Evolutionary conservation across 345 rosid genomes (phyloP), one percentile per base, ranked within the genome.

Genomic region (Sapria himalayana): DNA sequence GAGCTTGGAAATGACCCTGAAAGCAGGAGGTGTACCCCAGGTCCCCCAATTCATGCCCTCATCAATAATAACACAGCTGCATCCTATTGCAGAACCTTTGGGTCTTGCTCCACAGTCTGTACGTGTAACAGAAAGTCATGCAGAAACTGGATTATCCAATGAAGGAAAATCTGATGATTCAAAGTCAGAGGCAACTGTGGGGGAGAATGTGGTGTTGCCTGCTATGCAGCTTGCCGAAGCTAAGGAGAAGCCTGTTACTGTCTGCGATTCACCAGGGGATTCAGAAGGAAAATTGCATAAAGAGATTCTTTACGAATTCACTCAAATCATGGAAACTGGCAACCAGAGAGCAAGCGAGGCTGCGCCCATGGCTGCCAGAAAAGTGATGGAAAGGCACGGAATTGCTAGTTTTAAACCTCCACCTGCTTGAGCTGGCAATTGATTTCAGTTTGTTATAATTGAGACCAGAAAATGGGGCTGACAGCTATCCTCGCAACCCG

Each of bases 361-460:
- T 13, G 98, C 98, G 0, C 72, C 98, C 4, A 57, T 79, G 29
- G 98, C 93, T 1, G 67, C 94, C 0, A 74, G 62, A 59, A 74
- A 56, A 66, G 95, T 89, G 18, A 82, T 79, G 98, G 77, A 82
- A 46, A 89, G 77, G 57, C 74, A 82, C 9, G 85, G 91, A n/a
- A n/a, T 22, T 9, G 50, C 24, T 44, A 4, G 33, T 29, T 20
- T 37, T n/a, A 5, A 46, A 38, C 1, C 45, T 33, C 57, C 57
- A 45, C n/a, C n/a, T n/a, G n/a, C n/a, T n/a, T n/a, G n/a, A n/a
- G n/a, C n/a, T n/a, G n/a, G n/a, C n/a, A n/a, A n/a, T n/a, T n/a
- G n/a, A n/a, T n/a, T n/a, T n/a, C n/a, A n/a, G n/a, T n/a, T n/a
- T n/a, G n/a, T n/a, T n/a, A n/a, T n/a, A n/a, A n/a, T n/a, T n/a